Evolutionary conservation across 2,329 filamentous ascomycete genomes (phyloP).

Genomic region (Dactylellina leptospora): DNA sequence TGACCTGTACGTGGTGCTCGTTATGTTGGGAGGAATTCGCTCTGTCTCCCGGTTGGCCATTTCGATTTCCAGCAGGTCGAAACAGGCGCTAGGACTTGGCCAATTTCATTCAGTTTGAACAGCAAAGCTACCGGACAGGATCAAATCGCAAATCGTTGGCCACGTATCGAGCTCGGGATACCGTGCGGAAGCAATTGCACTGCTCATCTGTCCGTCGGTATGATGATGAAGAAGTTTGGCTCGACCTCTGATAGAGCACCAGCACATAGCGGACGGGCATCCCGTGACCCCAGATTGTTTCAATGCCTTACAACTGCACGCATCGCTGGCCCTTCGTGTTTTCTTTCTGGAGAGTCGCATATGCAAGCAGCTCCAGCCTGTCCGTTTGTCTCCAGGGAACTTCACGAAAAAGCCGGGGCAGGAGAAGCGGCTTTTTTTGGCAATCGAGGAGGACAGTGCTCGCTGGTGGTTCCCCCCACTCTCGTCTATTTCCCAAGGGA

Average conservation of each 20-base stretch:
- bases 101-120: slow-evolving; percentile 23
- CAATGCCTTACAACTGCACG: slow-evolving; percentile 19
- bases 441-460: slow-evolving; percentile 50
- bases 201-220: slow-evolving; percentile 12
- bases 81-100: slow-evolving; percentile 48
- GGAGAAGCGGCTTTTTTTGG: slow-evolving; percentile 42
- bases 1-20: slow-evolving; percentile 13
- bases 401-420: slow-evolving; percentile 45
- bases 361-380: slow-evolving; percentile 43
- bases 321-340: slow-evolving; percentile 24
- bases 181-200: background rate
- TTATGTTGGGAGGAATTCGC: slow-evolving; percentile 50
- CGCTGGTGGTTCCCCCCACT: slow-evolving; percentile 36
- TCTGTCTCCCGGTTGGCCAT: slow-evolving; percentile 33
- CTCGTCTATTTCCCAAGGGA: slow-evolving; percentile 48
- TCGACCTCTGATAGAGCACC: slow-evolving; percentile 45
- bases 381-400: slow-evolving; percentile 32
- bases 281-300: slow-evolving; percentile 33
- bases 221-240: background rate
- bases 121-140: slow-evolving; percentile 9
- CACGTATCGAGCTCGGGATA: slow-evolving; percentile 50
- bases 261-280: slow-evolving; percentile 37
- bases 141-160: background rate
- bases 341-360: slow-evolving; percentile 30
- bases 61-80: slow-evolving; percentile 48